These are phyloP conservation scores for Rutstroemia sp. DNA, from an alignment of 2,329 filamentous ascomycete species.

Conservation along the genomic window DNA sequence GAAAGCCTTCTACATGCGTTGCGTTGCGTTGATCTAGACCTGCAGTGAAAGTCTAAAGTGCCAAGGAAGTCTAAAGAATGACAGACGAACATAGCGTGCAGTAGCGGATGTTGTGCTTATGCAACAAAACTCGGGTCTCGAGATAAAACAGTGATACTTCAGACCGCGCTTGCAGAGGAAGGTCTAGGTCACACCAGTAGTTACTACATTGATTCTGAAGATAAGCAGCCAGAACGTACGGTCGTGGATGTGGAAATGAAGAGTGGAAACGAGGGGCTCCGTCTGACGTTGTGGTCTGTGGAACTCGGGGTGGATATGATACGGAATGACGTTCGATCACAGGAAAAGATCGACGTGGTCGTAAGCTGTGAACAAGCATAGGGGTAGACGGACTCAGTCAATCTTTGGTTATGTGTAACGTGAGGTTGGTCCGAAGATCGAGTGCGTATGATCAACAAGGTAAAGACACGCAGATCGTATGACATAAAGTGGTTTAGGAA, in stretches of 20 bases:
- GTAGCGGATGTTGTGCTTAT: no score
- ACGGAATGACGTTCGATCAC: background rate
- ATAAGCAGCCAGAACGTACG: no score
- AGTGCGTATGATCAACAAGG: background rate
- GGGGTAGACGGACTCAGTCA: background rate
- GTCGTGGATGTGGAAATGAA: background rate
- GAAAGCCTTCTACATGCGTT: no score
- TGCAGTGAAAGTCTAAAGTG: no score
- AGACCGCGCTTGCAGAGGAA: no score
- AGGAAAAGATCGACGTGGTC: background rate
- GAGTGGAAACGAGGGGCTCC: background rate
- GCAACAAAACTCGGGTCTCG: no score
- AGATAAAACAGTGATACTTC: no score
- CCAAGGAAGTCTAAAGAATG: no score
- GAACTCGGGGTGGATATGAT: background rate
- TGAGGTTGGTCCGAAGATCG: background rate
- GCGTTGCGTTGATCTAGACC: no score
- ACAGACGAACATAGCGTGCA: no score
- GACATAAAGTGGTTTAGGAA: background rate
- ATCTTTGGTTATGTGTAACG: conserved; percentile 3
- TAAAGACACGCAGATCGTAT: background rate
- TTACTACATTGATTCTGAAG: no score
- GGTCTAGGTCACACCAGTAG: no score
- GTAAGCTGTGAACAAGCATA: background rate
- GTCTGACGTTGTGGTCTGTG: background rate